Base-by-base conservation (phyloP, 805 yeast genomes). In the Millerozyma miso region DNA sequence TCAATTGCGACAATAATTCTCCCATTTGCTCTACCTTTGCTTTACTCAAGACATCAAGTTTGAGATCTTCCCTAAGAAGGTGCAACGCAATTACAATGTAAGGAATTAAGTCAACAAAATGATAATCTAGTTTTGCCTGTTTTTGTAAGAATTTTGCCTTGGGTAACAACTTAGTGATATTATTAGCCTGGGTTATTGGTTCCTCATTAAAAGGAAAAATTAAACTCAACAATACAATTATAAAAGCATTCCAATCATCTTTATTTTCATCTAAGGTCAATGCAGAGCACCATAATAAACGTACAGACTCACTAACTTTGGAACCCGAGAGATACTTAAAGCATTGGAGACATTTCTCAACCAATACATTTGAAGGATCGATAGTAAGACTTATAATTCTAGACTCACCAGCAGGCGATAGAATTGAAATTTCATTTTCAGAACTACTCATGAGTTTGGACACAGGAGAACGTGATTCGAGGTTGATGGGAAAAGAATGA, bases 11-110 rank as follows among this genome's bases (percentile, higher is more conserved):
- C n/a, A 89, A 59, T 17, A 89, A 58, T 1, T 63, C 19, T 0
- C 84, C 80, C 20, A 90, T 52, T 26, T 62, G 61, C 3, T 64
- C 51, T 10, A 72, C 62, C 6, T 65, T 58, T 0, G 52, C 42
- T 3, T 54, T 42, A 4, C 73, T 66, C 19, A 79, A 61, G 1
- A 77, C 62, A 51, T 85, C 80, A 23, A 91, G 65, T 40, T 75
- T 73, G 37, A 74, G 59, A 46, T 91, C 97, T 58, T 91, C 97
- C 41, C 89, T 67, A 2, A 88, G 63, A 32, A 89, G 55, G 63
- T 90, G 97, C 37, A 91, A 62, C 0, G 89, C 78, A 19, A 85
- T 61, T 0, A 81, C 72, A 8, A 87, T 72, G 44, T 77, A 80
- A 0, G 91, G 85, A 0, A 81, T 64, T 52, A 80, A 60, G 23